These are phyloP conservation scores for Xylaria multiplex DNA, from an alignment of 2,329 filamentous ascomycete species.

Conservation along the genomic window DNA sequence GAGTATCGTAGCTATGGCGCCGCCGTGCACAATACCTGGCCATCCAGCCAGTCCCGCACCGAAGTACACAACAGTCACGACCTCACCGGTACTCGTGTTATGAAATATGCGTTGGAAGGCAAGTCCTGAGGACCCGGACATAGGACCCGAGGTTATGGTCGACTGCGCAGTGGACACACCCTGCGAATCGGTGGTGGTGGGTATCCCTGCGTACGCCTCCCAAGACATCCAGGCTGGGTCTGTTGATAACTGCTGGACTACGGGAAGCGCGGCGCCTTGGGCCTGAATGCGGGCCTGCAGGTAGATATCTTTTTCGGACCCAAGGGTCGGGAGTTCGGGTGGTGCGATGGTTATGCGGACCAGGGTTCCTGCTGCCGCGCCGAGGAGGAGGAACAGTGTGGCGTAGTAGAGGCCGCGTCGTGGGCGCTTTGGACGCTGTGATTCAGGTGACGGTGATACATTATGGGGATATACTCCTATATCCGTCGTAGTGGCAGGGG, in stretches of 20 bases:
- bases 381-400: constrained; percentile 54
- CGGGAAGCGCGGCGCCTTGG: constrained; percentile 57
- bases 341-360: constrained; percentile 56
- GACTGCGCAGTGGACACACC: constrained; percentile 11
- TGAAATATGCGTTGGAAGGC: constrained; percentile 71
- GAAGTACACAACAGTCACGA: constrained; percentile 73
- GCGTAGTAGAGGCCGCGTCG: constrained; percentile 45
- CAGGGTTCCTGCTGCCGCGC: constrained; percentile 53
- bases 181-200: neutral
- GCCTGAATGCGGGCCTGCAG: constrained; percentile 54
- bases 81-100: constrained; percentile 66
- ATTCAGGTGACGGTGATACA: neutral
- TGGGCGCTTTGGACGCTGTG: constrained; percentile 42
- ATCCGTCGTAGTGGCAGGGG: neutral
- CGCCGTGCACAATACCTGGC: constrained; percentile 78
- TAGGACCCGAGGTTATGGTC: constrained; percentile 55
- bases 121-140: constrained; percentile 56
- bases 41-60: constrained; percentile 73
- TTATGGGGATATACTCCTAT: neutral
- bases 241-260: constrained; percentile 58
- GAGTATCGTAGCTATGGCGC: constrained; percentile 72
- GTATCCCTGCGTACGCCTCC: constrained; percentile 53
- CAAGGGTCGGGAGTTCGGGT: constrained; percentile 53
- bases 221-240: constrained; percentile 56
- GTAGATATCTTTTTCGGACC: constrained; percentile 54